phyloP scores from a whole-genome alignment of 2,329 filamentous ascomycete genomes.

The Phoma sp. region DNA sequence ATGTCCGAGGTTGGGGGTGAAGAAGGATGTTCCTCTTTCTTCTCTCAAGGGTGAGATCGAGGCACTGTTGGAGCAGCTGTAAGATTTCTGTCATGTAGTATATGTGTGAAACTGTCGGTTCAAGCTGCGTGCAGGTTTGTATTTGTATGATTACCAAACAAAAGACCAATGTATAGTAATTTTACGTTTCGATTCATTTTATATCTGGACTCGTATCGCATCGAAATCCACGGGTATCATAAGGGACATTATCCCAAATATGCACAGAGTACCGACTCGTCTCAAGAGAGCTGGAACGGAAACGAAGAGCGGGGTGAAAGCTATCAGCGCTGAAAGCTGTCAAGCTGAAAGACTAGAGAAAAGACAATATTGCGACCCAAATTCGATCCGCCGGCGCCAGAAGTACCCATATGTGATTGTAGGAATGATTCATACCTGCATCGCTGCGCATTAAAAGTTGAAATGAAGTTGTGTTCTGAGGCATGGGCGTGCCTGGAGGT shows the following conservation, averaged over 20 bases:
- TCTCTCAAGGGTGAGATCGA: slow-evolving; percentile 56
- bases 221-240: slow-evolving; percentile 34
- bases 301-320: slow-evolving; percentile 15
- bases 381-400: slow-evolving; percentile 6
- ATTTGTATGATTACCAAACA: background rate
- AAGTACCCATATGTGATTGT: slow-evolving; percentile 18
- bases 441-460: slow-evolving; percentile 19
- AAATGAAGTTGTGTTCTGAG: slow-evolving; percentile 1
- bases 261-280: slow-evolving; percentile 24
- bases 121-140: no score
- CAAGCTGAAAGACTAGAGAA: background rate
- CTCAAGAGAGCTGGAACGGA: slow-evolving; percentile 10
- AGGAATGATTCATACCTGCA: slow-evolving; percentile 21
- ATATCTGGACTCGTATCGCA: slow-evolving; percentile 22
- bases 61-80: slow-evolving; percentile 31
- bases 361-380: slow-evolving; percentile 15
- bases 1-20: slow-evolving; percentile 72
- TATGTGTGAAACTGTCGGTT: background rate
- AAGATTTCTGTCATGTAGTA: background rate
- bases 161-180: slow-evolving; percentile 7
- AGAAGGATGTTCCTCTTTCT: slow-evolving; percentile 64
- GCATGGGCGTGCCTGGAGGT: background rate
- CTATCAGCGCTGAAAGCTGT: background rate
- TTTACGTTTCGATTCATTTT: slow-evolving; percentile 32
- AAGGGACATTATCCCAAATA: slow-evolving; percentile 27